Conservation (phyloP, 2,329 filamentous ascomycete genomes). For the Bimuria novae-zelandiae region DNA sequence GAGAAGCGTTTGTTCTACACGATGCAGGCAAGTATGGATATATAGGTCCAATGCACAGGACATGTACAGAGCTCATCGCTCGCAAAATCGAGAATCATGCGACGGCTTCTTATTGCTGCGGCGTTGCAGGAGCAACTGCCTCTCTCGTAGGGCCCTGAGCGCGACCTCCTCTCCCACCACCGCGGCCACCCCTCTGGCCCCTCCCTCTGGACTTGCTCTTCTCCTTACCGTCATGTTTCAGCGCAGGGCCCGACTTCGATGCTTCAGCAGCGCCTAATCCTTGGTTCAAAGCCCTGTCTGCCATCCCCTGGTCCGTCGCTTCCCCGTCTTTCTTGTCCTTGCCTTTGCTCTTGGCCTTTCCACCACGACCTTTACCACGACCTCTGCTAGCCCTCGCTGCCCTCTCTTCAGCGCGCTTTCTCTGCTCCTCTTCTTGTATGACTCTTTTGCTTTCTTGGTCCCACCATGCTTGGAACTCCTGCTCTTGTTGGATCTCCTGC, state of each 20-base stretch:
- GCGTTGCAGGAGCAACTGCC: constrained; percentile 7
- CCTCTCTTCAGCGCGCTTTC: constrained; percentile 43
- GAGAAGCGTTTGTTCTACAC: not conserved
- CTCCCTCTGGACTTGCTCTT: constrained; percentile 22
- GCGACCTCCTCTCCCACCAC: constrained; percentile 31
- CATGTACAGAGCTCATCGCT: constrained; percentile 12
- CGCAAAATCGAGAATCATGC: not conserved
- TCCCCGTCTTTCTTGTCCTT: constrained; percentile 34
- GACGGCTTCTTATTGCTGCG: not conserved
- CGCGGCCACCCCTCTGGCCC: constrained; percentile 24
- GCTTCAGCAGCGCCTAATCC: constrained; percentile 5
- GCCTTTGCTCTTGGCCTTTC: constrained; percentile 25
- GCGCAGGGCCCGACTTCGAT: constrained; percentile 10
- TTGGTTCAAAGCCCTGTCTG: constrained; percentile 16
- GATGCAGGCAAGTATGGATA: constrained; percentile 8
- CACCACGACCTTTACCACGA: constrained; percentile 33
- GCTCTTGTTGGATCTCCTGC: constrained; percentile 94
- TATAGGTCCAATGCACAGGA: constrained; percentile 16
- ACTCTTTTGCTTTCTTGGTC: constrained; percentile 78
- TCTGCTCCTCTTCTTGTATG: constrained; percentile 61
- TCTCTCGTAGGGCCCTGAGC: constrained; percentile 20
- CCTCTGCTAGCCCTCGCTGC: constrained; percentile 29
- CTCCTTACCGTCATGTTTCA: constrained; percentile 19
- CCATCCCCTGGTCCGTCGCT: constrained; percentile 20
- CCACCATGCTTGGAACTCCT: constrained; percentile 97